Evolutionary conservation across 768 basidiomycete species (phyloP).

Genomic region (Jaapia argillacea): DNA sequence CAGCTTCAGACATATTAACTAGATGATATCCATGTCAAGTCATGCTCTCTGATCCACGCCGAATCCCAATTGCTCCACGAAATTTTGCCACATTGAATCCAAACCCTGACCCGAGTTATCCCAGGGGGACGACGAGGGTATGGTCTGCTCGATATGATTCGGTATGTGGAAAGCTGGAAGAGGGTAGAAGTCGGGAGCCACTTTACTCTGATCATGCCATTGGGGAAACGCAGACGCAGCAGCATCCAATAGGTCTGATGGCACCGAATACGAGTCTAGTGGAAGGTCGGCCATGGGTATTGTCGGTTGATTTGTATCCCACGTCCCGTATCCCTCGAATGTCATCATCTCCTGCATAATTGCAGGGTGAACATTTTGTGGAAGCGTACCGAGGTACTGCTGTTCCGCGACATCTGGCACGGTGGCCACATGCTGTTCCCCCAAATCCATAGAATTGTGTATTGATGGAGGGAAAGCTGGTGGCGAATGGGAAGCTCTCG

Average conservation of each 20-base stretch:
- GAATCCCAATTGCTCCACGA: conserved; percentile 60
- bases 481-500: too few relatives aligned
- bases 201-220: not conserved
- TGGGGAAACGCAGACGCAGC: conserved; percentile 4
- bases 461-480: conserved; percentile 1
- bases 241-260: conserved; percentile 12
- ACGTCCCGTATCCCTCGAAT: conserved; percentile 26
- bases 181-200: conserved; percentile 5
- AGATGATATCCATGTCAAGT: not conserved
- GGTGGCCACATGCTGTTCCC: not conserved
- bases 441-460: too few relatives aligned
- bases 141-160: conserved; percentile 4
- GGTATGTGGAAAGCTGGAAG: conserved; percentile 6
- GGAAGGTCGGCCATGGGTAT: conserved; percentile 19
- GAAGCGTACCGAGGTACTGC: conserved; percentile 9
- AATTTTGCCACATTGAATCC: conserved; percentile 57
- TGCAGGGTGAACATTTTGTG: conserved; percentile 32
- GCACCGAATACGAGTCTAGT: conserved; percentile 17
- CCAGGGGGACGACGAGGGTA: too few relatives aligned
- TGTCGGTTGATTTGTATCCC: conserved; percentile 4
- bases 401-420: not conserved
- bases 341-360: conserved; percentile 44
- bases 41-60: conserved; percentile 7
- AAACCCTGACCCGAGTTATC: too few relatives aligned
- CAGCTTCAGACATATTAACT: not conserved